Evolutionary conservation across 2,329 filamentous ascomycete genomes (phyloP), one percentile per base, ranked within the genome.

Genomic region (Colletotrichum sp.): DNA sequence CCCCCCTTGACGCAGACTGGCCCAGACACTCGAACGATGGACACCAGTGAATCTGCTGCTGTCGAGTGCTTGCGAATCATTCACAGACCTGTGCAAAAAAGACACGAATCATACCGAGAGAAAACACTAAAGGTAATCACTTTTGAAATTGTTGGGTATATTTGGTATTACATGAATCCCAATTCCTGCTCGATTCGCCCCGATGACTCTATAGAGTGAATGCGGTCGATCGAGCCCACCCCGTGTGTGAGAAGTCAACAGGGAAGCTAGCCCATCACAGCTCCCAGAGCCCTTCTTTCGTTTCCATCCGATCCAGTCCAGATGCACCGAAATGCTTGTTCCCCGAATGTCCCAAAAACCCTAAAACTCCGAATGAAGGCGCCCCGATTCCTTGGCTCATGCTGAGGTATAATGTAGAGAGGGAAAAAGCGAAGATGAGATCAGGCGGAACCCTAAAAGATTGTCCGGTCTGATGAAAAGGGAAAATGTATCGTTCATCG

Each of bases 261-360:
- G 73, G 80, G 79, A 60, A 82, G 77, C 81, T 82, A 79, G 79
- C 80, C 81, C 79, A 78, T 81, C 72, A 36, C 72, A 79, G 79
- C 82, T 81, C 79, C 81, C 78, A 79, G 81, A 82, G 80, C 81
- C 73, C 75, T 72, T 68, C 59, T 77, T 48, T 78, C 73, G 68
- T 75, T 61, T 80, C 76, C 77, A 75, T 75, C 71, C 73, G 70
- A 77, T 80, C 78, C 78, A 75, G 68, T 44, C 73, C 76, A 71
- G 72, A 77, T 75, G 68, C 71, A 70, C 75, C 70, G 76, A 68
- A 63, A 79, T 78, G 74, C 72, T 76, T 73, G 30, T 19, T 57
- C 60, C 72, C 72, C 28, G 44, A 48, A 59, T 39, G 22, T 71
- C 71, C 74, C 60, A 71, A 68, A 55, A 32, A 68, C 55, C 25